Evolutionary conservation across 1,284 basidiomycete genomes (phyloP).

Genomic region (Malassezia sympodialis): DNA sequence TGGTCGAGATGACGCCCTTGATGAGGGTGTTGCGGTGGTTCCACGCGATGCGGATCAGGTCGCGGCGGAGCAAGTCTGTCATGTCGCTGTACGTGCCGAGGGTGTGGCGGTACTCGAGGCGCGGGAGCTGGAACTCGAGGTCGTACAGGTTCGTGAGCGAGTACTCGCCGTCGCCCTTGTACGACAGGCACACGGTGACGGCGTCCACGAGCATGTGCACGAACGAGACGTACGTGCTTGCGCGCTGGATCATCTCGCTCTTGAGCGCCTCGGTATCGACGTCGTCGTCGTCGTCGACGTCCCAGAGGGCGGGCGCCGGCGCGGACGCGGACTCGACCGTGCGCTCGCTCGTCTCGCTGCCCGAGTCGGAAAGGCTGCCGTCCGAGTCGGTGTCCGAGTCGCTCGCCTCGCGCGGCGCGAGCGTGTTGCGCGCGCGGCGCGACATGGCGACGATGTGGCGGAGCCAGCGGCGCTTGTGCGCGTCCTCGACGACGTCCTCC

Average conservation of each 20-base stretch:
- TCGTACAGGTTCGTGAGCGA: constrained; percentile 53
- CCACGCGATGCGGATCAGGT: constrained; percentile 44
- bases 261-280: neutral
- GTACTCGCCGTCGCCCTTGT: constrained; percentile 54
- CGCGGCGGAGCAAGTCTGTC: constrained; percentile 39
- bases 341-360: neutral
- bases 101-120: constrained; percentile 70
- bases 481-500: constrained; percentile 21
- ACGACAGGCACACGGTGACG: constrained; percentile 51
- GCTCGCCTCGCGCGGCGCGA: neutral
- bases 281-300: neutral
- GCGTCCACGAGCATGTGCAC: constrained; percentile 68
- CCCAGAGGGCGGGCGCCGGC: neutral
- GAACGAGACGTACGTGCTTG: constrained; percentile 57
- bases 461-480: constrained; percentile 14
- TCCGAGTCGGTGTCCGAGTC: neutral
- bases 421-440: neutral
- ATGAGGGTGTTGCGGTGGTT: constrained; percentile 37
- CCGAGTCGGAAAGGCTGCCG: neutral
- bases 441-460: neutral
- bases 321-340: neutral
- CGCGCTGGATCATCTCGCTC: constrained; percentile 51
- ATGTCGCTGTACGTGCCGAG: constrained; percentile 59
- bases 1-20: constrained; percentile 31
- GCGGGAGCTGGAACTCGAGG: constrained; percentile 53